Conservation (phyloP, 2,329 filamentous ascomycete genomes). For the Penicillium sp. region DNA sequence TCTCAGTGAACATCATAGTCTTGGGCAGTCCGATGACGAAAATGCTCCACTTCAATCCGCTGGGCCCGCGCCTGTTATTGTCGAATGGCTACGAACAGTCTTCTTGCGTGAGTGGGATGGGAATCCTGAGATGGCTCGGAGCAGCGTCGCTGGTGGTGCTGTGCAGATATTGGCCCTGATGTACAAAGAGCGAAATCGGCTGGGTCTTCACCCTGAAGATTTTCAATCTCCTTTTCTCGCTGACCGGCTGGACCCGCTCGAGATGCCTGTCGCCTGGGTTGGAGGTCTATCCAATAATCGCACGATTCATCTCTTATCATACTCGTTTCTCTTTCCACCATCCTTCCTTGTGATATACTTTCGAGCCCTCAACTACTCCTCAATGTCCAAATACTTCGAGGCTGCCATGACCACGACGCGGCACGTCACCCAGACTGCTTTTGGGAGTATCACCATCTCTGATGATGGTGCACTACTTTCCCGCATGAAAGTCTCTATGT, state of each 20-base stretch:
- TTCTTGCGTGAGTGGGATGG: conserved; percentile 83
- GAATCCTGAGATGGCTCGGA: conserved; percentile 68
- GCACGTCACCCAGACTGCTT: conserved; percentile 52
- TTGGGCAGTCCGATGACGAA: conserved; percentile 11
- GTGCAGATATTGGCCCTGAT: conserved; percentile 73
- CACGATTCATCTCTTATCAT: conserved; percentile 75
- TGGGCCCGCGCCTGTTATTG: conserved; percentile 38
- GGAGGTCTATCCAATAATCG: conserved; percentile 64
- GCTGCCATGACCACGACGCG: conserved; percentile 58
- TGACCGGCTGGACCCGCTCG: conserved; percentile 73
- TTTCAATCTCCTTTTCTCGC: conserved; percentile 78
- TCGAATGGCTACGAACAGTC: conserved; percentile 62
- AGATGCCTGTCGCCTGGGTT: conserved; percentile 75
- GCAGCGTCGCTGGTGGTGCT: conserved; percentile 75
- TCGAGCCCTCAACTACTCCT: conserved; percentile 81
- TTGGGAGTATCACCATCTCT: conserved; percentile 49
- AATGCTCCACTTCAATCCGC: conserved; percentile 20
- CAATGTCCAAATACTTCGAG: conserved; percentile 81
- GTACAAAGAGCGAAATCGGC: conserved; percentile 70
- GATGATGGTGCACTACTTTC: conserved; percentile 67
- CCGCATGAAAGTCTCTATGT: conserved; percentile 67
- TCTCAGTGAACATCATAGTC: conserved; percentile 35
- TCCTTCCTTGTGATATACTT: conserved; percentile 80
- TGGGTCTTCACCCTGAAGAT: conserved; percentile 69
- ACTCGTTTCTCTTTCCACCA: conserved; percentile 77